phyloP scores from a whole-genome alignment of 345 rosid species.

The Kandelia obovata region DNA sequence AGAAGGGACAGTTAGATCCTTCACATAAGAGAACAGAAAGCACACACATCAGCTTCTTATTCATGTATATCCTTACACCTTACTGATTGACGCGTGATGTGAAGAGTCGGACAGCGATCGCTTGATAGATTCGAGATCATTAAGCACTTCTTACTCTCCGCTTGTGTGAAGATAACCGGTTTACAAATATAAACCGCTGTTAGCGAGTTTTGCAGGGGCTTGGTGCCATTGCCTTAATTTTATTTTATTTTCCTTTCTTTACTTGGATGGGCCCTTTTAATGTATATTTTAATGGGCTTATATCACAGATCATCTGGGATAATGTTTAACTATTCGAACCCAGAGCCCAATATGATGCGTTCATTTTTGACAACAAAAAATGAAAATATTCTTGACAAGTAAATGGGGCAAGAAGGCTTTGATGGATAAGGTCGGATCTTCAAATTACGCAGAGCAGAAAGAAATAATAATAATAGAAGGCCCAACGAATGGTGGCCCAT shows the following conservation, averaged over 20 bases:
- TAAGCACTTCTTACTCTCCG: constrained; percentile 38
- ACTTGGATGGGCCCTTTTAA: no score
- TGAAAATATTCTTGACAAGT: no score
- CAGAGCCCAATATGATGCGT: no score
- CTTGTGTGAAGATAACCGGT: no score
- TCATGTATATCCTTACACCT: constrained; percentile 31
- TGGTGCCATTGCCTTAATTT: neutral
- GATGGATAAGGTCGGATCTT: neutral
- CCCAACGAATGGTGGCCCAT: neutral
- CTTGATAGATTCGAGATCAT: constrained; percentile 58
- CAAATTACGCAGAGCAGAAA: neutral
- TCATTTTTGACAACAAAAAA: no score
- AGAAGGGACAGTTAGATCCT: no score
- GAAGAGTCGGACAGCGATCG: constrained; percentile 53
- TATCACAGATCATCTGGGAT: no score
- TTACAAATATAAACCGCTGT: no score
- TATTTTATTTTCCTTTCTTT: neutral
- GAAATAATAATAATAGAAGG: neutral
- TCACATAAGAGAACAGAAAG: no score
- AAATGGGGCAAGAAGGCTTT: neutral
- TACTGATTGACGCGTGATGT: constrained; percentile 44
- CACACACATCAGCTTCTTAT: neutral
- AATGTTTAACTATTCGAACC: no score
- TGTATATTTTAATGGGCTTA: no score
- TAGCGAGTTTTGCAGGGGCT: no score